Base-by-base conservation (phyloP, 1,139 yeast species). In the Petasospora rhodanensis region DNA sequence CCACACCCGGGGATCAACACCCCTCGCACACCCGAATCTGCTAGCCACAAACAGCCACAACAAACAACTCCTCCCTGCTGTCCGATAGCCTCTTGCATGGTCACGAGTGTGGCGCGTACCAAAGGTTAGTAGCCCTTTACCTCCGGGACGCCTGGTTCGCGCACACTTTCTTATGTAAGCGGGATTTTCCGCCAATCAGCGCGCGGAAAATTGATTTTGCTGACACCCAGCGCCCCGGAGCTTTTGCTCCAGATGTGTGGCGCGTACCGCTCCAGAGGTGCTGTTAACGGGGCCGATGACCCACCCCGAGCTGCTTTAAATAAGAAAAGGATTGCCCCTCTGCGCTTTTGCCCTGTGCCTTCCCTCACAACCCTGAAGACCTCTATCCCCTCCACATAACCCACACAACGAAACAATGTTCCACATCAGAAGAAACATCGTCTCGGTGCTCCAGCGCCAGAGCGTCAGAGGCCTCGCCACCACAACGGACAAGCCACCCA, bases 401-500 rank as follows among this genome's bases (percentile, higher is more conserved):
- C 18, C n/a, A 24, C 18, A 17, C 9, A 14, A 19, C 14, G 22
- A n/a, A 19, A 15, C 32, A 16, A 35, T 34, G 42, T 24, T 34
- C 16, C 18, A 42, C 13, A 19, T 42, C 22, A 40, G 37, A 22
- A 44, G 46, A 45, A n/a, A 6, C 7, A 23, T 42, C 16, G 7
- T 35, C n/a, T 35, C 24, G 18, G 23, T 18, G 22, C 28, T n/a
- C 26, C 28, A n/a, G n/a, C n/a, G n/a, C n/a, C n/a, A n/a, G n/a
- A n/a, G 7, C 33, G 14, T 26, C 18, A 24, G 52, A 39, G 36
- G 43, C 14, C 31, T 49, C 7, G 53, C 53, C 23, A 45, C 54
- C 14, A 32, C 39, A 10, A 17, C 49, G 10, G 52, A 52, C 29
- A 58, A 53, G 26, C 57, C 68, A 7, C 78, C 81, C 38, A 71